Conservation (phyloP, 352 stramenopile genomes). For the Hyaloperonospora arabidopsidis region DNA sequence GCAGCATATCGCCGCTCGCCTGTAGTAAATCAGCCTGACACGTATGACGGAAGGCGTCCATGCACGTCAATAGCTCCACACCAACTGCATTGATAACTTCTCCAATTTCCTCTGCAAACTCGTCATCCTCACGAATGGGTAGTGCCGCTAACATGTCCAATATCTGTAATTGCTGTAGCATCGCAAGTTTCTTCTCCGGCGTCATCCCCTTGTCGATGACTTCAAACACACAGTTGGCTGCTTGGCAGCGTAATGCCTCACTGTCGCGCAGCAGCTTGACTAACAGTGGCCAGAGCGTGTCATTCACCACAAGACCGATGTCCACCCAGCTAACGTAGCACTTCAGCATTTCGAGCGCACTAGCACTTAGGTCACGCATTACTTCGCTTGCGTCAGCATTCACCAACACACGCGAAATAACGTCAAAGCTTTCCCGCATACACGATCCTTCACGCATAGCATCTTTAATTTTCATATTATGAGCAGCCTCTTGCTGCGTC, state of each 20-base stretch:
- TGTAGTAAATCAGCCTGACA: conserved; percentile 38
- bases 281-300: conserved; percentile 68
- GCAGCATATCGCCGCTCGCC: conserved; percentile 49
- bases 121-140: conserved; percentile 66
- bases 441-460: conserved; percentile 71
- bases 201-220: conserved; percentile 84
- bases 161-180: conserved; percentile 65
- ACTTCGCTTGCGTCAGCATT: conserved; percentile 63
- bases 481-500: conserved; percentile 42
- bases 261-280: conserved; percentile 61
- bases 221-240: conserved; percentile 79
- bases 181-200: conserved; percentile 71
- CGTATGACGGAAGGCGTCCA: conserved; percentile 68
- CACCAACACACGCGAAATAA: conserved; percentile 75
- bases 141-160: conserved; percentile 48
- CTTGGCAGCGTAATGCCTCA: conserved; percentile 51
- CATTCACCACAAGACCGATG: conserved; percentile 75
- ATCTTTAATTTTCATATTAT: conserved; percentile 85
- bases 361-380: conserved; percentile 58
- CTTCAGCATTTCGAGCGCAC: conserved; percentile 71
- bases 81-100: conserved; percentile 80
- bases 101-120: conserved; percentile 75
- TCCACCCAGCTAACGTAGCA: conserved; percentile 85
- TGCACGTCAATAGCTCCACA: conserved; percentile 71
- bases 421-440: conserved; percentile 75